These are phyloP conservation scores for Trichosporon coremiiforme DNA, from an alignment of 1,284 basidiomycete genomes.

Conservation along the genomic window DNA sequence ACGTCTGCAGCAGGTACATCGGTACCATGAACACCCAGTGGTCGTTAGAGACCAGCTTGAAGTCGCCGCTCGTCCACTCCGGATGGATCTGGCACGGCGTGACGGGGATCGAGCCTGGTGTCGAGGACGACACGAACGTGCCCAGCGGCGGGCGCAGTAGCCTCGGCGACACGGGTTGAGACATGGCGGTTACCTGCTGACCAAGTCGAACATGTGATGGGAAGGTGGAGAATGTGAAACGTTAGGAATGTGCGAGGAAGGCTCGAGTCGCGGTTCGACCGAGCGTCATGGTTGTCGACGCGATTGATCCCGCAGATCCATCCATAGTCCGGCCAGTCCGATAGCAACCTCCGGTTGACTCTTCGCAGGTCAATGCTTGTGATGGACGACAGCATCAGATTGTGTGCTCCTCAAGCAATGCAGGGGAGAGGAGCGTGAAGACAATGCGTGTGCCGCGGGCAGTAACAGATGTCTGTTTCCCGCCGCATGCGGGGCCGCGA, in stretches of 20 bases:
- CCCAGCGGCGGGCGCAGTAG: not conserved
- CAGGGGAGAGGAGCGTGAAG: too few species aligned
- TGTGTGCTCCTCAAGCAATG: too few species aligned
- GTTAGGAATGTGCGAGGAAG: not conserved
- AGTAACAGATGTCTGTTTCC: too few species aligned
- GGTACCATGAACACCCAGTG: constrained; percentile 14
- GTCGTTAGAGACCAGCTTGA: constrained; percentile 12
- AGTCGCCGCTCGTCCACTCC: constrained; percentile 9
- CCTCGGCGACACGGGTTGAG: not conserved
- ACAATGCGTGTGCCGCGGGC: too few species aligned
- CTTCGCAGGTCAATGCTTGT: too few species aligned
- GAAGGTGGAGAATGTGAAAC: not conserved
- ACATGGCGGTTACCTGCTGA: not conserved
- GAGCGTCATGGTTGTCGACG: not conserved
- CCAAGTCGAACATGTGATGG: not conserved
- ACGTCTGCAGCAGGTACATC: constrained; percentile 9
- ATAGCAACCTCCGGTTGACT: too few species aligned
- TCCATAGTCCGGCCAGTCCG: not conserved
- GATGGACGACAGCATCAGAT: too few species aligned
- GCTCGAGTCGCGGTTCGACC: not conserved
- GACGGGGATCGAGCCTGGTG: not conserved
- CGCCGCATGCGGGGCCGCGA: not conserved
- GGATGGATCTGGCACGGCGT: constrained; percentile 11
- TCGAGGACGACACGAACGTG: not conserved
- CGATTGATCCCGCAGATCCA: not conserved